Conservation (phyloP, 1,139 yeast species). For the Chernovozyma aurita region DNA sequence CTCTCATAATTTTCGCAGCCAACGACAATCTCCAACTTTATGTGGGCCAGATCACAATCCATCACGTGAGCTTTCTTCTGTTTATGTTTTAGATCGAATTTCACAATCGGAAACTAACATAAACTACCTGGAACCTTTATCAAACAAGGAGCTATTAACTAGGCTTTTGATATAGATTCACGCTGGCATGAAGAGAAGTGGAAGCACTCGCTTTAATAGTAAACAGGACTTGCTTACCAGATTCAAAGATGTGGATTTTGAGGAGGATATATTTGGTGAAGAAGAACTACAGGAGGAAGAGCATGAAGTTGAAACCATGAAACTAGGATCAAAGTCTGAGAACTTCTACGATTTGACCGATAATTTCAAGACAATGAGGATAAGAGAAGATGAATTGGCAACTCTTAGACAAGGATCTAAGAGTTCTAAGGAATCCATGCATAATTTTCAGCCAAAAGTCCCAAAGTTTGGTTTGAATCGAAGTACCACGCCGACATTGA, state of each 20-base stretch:
- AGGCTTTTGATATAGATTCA: no score
- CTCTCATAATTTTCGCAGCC: no score
- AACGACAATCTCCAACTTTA: no score
- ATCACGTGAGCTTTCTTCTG: no score
- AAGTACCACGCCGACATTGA: constrained; percentile 5
- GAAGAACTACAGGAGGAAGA: constrained; percentile 3
- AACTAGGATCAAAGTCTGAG: not conserved
- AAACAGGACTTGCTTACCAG: constrained; percentile 11
- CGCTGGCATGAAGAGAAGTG: constrained; percentile 1
- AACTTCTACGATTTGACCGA: constrained; percentile 9
- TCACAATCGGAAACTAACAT: no score
- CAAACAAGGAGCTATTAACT: no score
- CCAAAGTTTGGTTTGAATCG: constrained; percentile 1
- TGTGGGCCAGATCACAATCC: no score
- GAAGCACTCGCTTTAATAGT: constrained; percentile 5
- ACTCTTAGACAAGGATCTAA: constrained; percentile 9
- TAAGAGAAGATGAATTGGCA: constrained; percentile 14
- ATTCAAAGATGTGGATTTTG: constrained; percentile 9
- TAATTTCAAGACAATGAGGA: constrained; percentile 23
- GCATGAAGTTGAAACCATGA: constrained; percentile 2
- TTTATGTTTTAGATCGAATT: no score
- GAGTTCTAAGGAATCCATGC: not conserved
- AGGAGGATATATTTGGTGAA: constrained; percentile 12
- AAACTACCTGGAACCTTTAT: no score
- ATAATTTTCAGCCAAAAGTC: not conserved